Evolutionary conservation across 768 basidiomycete genomes (phyloP).

Genomic region (Tremella mesenterica): DNA sequence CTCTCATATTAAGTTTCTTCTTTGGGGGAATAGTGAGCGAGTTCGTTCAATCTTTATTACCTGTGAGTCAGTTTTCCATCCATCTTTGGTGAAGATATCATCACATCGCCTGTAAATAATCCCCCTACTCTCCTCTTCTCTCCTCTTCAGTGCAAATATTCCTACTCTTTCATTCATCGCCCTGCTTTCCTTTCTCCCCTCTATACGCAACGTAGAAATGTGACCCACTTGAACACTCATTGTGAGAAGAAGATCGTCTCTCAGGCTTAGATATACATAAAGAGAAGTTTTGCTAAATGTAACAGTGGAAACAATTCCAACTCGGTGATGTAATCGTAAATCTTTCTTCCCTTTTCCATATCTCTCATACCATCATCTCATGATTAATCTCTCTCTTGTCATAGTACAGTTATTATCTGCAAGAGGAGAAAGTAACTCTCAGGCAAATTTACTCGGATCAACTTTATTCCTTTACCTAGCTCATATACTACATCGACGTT

Average conservation of each 20-base stretch:
- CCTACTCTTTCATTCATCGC: neutral
- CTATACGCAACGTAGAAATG: no score
- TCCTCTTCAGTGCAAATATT: no score
- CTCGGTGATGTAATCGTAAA: constrained; percentile 36
- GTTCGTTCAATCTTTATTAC: constrained; percentile 34
- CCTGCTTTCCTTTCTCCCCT: neutral
- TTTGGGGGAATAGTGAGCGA: constrained; percentile 37
- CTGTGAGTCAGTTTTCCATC: no score
- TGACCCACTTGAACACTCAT: neutral
- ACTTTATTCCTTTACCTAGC: constrained; percentile 35
- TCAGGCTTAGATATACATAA: no score
- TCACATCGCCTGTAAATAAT: no score
- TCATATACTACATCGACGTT: constrained; percentile 23
- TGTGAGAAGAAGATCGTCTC: no score
- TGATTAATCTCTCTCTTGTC: neutral
- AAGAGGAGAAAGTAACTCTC: neutral
- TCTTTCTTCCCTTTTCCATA: neutral
- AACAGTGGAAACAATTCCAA: constrained; percentile 42
- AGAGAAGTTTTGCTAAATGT: no score
- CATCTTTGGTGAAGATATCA: no score
- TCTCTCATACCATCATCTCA: neutral
- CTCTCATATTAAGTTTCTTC: constrained; percentile 30
- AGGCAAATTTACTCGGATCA: constrained; percentile 41
- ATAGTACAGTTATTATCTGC: neutral
- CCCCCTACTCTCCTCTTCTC: no score